A percentile compares a stretch with the other conserved stretches of the same genome.
phyloP scores from a whole-genome alignment of 345 rosid genomes.

The Triadica sebifera region DNA sequence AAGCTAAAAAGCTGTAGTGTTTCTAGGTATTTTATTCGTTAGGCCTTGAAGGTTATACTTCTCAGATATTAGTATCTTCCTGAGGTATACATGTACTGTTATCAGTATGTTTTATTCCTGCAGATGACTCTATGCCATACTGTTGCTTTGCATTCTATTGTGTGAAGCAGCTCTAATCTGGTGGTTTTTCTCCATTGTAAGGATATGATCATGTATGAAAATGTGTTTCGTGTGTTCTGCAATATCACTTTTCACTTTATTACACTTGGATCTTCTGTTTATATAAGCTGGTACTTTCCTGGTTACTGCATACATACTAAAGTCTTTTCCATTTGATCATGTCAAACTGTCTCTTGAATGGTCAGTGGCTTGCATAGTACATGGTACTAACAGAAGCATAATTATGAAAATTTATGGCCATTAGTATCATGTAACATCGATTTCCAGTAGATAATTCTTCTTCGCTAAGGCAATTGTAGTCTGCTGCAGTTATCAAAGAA shows the following conservation, averaged over 20 bases:
- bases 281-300: slow-evolving; percentile 28
- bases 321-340: slow-evolving; percentile 19
- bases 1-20: slow-evolving; percentile 1
- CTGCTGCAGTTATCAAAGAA: slow-evolving; percentile 41
- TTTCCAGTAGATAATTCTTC: slow-evolving; percentile 25
- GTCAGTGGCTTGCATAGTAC: slow-evolving; percentile 41
- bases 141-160: slow-evolving; percentile 1
- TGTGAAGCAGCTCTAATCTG: neutral
- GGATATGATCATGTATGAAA: neutral
- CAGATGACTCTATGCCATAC: neutral
- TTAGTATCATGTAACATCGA: slow-evolving; percentile 22
- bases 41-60: slow-evolving; percentile 12
- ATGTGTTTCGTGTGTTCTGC: slow-evolving; percentile 4
- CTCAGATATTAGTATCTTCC: slow-evolving; percentile 3
- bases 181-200: neutral
- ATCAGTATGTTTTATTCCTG: slow-evolving; percentile 5
- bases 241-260: slow-evolving; percentile 29
- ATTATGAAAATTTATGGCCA: slow-evolving; percentile 21
- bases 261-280: slow-evolving; percentile 32
- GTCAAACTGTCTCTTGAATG: slow-evolving; percentile 34
- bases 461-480: slow-evolving; percentile 52
- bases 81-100: slow-evolving; percentile 9
- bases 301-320: slow-evolving; percentile 27
- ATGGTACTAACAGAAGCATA: slow-evolving; percentile 37
- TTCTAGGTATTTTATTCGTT: slow-evolving; percentile 5